Evolutionary conservation across 176 grass and related monocot genomes (phyloP).

Genomic region (Saccharum officinarum): DNA sequence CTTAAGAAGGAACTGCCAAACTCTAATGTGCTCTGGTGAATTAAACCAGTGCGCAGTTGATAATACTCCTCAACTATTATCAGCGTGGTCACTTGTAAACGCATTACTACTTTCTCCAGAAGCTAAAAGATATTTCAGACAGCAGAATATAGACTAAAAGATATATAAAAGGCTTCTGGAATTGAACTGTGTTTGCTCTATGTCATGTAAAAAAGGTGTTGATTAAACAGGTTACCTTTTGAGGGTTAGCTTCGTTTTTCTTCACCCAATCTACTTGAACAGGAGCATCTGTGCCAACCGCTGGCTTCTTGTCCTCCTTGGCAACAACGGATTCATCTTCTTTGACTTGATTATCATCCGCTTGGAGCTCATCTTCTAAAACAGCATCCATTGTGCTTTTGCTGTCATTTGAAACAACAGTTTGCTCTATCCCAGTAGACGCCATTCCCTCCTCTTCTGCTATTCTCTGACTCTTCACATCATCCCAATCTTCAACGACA

Average conservation of each 20-base stretch:
- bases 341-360: conserved; percentile 9
- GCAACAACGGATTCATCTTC: conserved; percentile 3
- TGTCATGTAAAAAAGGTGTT: not conserved
- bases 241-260: conserved; percentile 8
- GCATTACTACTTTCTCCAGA: not conserved
- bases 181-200: not conserved
- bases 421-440: not conserved
- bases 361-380: conserved; percentile 14
- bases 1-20: not conserved
- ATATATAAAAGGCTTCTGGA: not conserved
- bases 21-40: not conserved
- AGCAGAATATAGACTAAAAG: not conserved
- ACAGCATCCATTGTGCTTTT: conserved; percentile 1
- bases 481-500: conserved; percentile 65
- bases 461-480: conserved; percentile 42
- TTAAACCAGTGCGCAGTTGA: not conserved
- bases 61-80: not conserved
- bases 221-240: conserved; percentile 56
- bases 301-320: not conserved
- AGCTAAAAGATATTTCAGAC: conserved; percentile 15
- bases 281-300: not conserved
- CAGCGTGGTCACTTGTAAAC: not conserved
- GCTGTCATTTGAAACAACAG: not conserved
- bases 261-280: conserved; percentile 5
- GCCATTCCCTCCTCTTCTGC: conserved; percentile 33